Base-by-base conservation (phyloP, 1,139 yeast genomes). In the Lodderomyces beijingensis region DNA sequence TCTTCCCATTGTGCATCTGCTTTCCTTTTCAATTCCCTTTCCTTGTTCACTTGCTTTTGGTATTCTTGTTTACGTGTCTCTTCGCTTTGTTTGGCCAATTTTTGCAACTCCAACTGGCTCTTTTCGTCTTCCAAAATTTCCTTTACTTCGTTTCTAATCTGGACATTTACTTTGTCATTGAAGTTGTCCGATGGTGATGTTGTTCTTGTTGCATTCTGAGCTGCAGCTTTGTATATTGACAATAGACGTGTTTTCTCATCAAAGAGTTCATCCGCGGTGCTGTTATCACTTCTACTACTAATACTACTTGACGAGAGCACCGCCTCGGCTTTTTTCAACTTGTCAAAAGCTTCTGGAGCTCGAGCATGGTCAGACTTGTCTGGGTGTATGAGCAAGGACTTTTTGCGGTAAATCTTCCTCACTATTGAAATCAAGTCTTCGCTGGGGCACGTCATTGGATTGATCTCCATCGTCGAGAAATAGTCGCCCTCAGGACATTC, bases 381-480 rank as follows among this genome's bases (percentile, higher is more conserved):
- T 0, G 89, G 89, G 50, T 81, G 89, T 24, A 81, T 75, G 39
- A 78, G 53, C 26, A 79, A 55, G 6, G 86, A 77, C 50, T 77
- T 79, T 51, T 67, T 70, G 23, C 87, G 55, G 48, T 70, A 81
- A 26, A 59, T 47, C 39, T 64, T 70, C 40, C 67, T 71, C 34
- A 77, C 65, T 30, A 35, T 57, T 58, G 21, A 46, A 35, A 31
- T 50, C 29, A 36, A 64, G 39, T 39, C 62, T 67, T 45, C 43
- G 45, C n/a, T 72, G 4, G 28, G 12, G 67, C 41, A 40, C 11
- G 37, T 36, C 14, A 45, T 36, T 0, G 83, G 82, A 35, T 66
- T 70, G 2, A 79, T 55, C 29, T 72, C 78, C 17, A 80, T 55
- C 2, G 80, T 62, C 2, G 77, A 65, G 48, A 77, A 78, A 30